These are phyloP conservation scores for Lophiotrema nucula DNA, from an alignment of 495 filamentous ascomycete genomes.

Conservation along the genomic window DNA sequence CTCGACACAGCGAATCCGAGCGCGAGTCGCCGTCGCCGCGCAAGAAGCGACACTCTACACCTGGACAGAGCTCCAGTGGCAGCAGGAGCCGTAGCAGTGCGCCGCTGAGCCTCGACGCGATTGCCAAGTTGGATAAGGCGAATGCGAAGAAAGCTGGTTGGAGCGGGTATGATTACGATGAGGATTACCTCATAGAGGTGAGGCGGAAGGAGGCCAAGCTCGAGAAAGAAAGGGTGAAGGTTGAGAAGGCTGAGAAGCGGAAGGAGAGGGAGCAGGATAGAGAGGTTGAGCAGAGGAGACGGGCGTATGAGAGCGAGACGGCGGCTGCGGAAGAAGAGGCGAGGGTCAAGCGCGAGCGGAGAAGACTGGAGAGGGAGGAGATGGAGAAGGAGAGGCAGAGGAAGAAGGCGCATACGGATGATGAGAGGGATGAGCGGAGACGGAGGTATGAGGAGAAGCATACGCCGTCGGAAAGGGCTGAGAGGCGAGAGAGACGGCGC, in stretches of 20 bases:
- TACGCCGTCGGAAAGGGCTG: conserved; percentile 25
- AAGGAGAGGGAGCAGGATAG: conserved; percentile 36
- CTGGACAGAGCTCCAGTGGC: neutral
- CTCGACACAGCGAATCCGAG: conserved; percentile 26
- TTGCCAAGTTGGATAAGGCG: conserved; percentile 42
- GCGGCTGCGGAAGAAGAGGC: conserved; percentile 28
- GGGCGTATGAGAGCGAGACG: conserved; percentile 38
- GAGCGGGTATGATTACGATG: conserved; percentile 39
- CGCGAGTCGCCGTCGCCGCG: conserved; percentile 29
- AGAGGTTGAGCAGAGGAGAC: conserved; percentile 32
- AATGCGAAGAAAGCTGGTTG: conserved; percentile 42
- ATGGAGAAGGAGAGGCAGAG: conserved; percentile 34
- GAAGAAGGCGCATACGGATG: conserved; percentile 33
- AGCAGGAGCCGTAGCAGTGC: conserved; percentile 20
- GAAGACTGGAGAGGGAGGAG: conserved; percentile 33
- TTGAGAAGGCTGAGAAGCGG: conserved; percentile 38
- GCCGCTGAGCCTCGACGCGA: conserved; percentile 37
- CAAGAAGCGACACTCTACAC: conserved; percentile 10
- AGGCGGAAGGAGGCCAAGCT: conserved; percentile 29
- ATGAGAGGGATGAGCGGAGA: conserved; percentile 24
- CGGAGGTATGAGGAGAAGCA: conserved; percentile 23
- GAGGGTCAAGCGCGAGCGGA: conserved; percentile 35
- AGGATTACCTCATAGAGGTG: conserved; percentile 33
- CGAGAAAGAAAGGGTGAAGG: conserved; percentile 29
- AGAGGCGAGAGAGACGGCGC: conserved; percentile 27